Percentiles rank a stretch among this genome's conserved stretches.
Conservation (phyloP, 768 basidiomycete species). For the Chalciporus sphaerocephalus region DNA sequence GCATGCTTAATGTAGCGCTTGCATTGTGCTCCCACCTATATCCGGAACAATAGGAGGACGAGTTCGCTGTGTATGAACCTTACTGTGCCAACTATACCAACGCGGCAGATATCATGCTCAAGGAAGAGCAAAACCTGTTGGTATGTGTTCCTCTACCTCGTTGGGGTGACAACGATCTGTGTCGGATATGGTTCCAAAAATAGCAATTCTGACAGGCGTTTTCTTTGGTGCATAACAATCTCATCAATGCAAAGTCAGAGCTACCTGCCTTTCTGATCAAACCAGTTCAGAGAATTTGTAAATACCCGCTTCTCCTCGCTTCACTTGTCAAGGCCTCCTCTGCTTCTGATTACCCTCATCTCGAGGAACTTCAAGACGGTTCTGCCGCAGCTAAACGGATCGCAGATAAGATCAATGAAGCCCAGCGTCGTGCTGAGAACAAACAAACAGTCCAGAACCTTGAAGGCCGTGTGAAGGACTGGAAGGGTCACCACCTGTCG, state of each 20-base stretch:
- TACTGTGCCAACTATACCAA: slow-evolving; percentile 94
- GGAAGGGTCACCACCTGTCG: slow-evolving; percentile 96
- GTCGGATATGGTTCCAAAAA: slow-evolving; percentile 12
- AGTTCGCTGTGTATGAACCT: slow-evolving; percentile 93
- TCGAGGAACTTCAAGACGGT: slow-evolving; percentile 79
- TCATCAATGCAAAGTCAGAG: slow-evolving; percentile 89
- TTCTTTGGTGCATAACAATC: slow-evolving; percentile 65
- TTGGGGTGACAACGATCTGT: slow-evolving; percentile 25
- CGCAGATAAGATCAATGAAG: slow-evolving; percentile 94
- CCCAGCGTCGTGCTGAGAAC: slow-evolving; percentile 88
- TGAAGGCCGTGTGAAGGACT: slow-evolving; percentile 86
- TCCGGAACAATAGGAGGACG: slow-evolving; percentile 78
- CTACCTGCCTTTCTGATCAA: slow-evolving; percentile 97
- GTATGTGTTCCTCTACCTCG: slow-evolving; percentile 46
- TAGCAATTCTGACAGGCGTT: slow-evolving; percentile 18
- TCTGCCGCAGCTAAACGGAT: slow-evolving; percentile 87
- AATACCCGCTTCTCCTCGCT: slow-evolving; percentile 92
- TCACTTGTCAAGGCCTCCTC: slow-evolving; percentile 72
- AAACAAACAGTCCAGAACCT: slow-evolving; percentile 85
- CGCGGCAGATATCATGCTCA: slow-evolving; percentile 79
- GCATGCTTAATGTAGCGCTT: slow-evolving; percentile 37
- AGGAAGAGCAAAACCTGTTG: slow-evolving; percentile 79
- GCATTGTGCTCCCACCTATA: slow-evolving; percentile 37
- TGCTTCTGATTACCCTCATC: slow-evolving; percentile 58
- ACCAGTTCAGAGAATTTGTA: slow-evolving; percentile 97